Evolutionary conservation across 805 yeast genomes (phyloP), one percentile per base, ranked within the genome.

Genomic region (Ogataea naganishii): DNA sequence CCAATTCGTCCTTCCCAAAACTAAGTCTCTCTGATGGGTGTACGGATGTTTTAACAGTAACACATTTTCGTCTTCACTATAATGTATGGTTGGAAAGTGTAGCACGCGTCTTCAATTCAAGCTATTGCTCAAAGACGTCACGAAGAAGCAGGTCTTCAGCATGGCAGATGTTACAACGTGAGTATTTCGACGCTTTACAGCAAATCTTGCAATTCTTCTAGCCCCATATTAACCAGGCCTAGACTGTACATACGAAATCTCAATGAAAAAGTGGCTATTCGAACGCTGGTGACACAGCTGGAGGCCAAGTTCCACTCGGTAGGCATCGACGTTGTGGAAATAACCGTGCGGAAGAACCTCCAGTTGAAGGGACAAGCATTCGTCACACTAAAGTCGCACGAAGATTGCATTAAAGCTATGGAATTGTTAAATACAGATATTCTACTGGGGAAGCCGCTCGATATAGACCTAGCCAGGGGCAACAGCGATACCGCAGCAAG

Each of bases 311-410:
- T 77, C 34, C 47, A 59, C 12, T 68, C 58, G 44, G 77, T 79
- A 0, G 58, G 59, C 2, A 55, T 79, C n/a, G 23, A 35, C 6
- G 42, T 46, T 1, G 33, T 64, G 11, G 68, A 66, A 18, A 53
- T 83, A 9, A 58, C 69, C 2, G 72, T 83, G 1, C 75, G 72
- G 34, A 68, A 67, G 35, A 77, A 73, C 40, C 43, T 82, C n/a
- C 66, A 62, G 37, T 64, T 79, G 68, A 66, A 78, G 33, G 95
- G 95, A 3, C 95, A 84, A 51, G 95, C 94, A 1, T 84, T 82
- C 49, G 64, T 84, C 5, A 71, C 82, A 0, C 72, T 75, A 30
- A 62, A 56, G 4, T 45, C 50, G 13, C 42, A 44, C 1, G 58
- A 58, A 3, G 51, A 57, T 5, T 75, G 86, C 1, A 33, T 47